Evolutionary conservation across 495 filamentous ascomycete genomes (phyloP).

Genomic region (Letharia columbiana): DNA sequence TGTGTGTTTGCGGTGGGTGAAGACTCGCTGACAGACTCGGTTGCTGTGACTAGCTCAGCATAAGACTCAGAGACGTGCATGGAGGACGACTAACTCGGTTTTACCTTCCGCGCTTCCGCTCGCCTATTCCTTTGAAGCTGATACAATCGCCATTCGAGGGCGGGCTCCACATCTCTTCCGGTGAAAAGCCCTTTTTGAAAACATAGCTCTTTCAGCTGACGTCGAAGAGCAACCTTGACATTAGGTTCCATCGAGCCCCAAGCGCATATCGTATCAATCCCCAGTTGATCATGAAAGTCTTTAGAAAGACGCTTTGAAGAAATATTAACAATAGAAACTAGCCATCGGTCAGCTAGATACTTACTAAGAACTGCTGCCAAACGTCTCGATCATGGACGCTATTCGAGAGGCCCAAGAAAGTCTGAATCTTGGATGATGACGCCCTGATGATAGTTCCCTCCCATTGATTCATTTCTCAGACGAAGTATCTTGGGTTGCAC

Average conservation of each 20-base stretch:
- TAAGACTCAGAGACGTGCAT: too few species aligned
- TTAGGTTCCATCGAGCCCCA: not conserved
- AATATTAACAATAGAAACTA: not conserved
- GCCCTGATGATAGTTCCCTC: constrained; percentile 3
- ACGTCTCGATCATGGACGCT: constrained; percentile 6
- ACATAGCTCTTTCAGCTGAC: not conserved
- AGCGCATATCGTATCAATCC: not conserved
- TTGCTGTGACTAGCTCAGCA: too few species aligned
- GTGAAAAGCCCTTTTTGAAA: not conserved
- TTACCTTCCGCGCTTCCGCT: not conserved
- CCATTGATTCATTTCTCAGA: constrained; percentile 2
- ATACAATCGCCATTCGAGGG: constrained; percentile 5
- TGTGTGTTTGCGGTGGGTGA: too few species aligned
- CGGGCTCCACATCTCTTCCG: not conserved
- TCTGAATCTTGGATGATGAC: constrained; percentile 1
- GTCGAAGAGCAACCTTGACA: not conserved
- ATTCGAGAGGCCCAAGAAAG: not conserved
- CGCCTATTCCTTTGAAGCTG: constrained; percentile 3
- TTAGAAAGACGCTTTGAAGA: constrained; percentile 5
- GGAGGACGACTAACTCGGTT: too few species aligned
- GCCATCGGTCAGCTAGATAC: not conserved
- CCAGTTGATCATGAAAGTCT: constrained; percentile 2
- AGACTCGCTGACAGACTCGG: too few species aligned
- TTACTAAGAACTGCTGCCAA: constrained; percentile 6
- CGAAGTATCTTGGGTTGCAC: not conserved